Evolutionary conservation across 176 grass and related monocot species (phyloP), one percentile per base, ranked within the genome.

Genomic region (Phoenix roebelenii): DNA sequence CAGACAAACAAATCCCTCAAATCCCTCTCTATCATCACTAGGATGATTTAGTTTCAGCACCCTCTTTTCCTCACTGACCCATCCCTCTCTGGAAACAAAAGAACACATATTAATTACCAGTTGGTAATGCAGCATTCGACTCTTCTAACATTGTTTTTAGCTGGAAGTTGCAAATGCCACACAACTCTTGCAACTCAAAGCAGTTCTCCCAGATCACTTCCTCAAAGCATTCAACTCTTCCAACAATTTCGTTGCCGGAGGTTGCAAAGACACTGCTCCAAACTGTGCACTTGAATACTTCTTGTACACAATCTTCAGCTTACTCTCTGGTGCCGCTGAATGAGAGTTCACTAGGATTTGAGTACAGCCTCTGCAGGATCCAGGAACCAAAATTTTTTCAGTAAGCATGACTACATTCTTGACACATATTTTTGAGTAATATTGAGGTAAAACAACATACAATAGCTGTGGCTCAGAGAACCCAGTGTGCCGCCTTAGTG

Each of bases 401-500:
- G 35, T 10, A 44, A 12, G 9, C 35, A 12, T 44, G 10, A 44
- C 35, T 44, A 44, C 7, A 9, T 44, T 12, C 7, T 9, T 44
- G 12, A 44, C 35, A 12, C 35, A 44, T 20, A 20, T 9, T 44
- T 44, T 9, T 44, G 1, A 44, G 35, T 44, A 44, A 9, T 14
- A 3, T 44, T 2, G 9, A 44, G 35, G 1, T 44, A 14, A 20
- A 20, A 23, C 16, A 6, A 65, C 74, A 79, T 72, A 90, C 91
- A 69, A 60, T 18, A 90, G 54, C 18, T 85, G 68, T 0, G 4
- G 3, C 61, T 96, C 91, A 0, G 49, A 28, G 58, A 79, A 77
- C 16, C 80, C 71, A 0, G 86, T 85, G 53, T 95, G 83, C 14
- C 68, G 52, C 66, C 74, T 70, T 6, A 96, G 72, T 1, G 86